Evolutionary conservation across 2,329 filamentous ascomycete genomes (phyloP), one percentile per base, ranked within the genome.

Genomic region (Alternaria ethzedia): DNA sequence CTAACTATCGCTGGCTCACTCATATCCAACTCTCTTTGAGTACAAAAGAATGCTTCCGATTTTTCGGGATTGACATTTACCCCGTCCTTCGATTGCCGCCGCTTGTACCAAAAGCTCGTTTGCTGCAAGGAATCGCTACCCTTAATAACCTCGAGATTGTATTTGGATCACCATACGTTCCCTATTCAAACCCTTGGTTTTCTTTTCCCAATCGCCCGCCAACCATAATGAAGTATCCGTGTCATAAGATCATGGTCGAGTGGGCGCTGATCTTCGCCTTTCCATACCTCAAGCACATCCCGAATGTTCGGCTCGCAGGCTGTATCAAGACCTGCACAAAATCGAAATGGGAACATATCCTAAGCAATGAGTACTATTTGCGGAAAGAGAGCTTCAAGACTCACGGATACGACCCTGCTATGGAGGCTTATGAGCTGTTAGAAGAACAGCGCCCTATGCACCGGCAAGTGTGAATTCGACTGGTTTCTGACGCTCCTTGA

Each of bases 251-350:
- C 13, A n/a, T 47, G 9, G 44, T 61, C 10, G 60, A 66, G 23
- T 64, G 56, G 60, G 52, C 63, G 6, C 15, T 66, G 4, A 61
- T 57, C 5, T 57, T 65, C 21, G 26, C 36, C 3, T 66, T 60
- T 20, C 55, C 58, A 15, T 59, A 41, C 52, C 49, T 66, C 45
- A 63, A 64, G 44, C n/a, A 60, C 15, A 59, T 63, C 2, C 59
- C 60, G 0, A 58, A 60, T 4, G 49, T 70, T 4, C 45, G 23
- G 21, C 56, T 66, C 7, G 11, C 12, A 2, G 60, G 65, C 17
- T 52, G 15, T 30, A 61, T 70, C 47, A 66, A 64, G 51, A 60
- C 54, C 3, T 15, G 21, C 21, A 55, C 23, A 6, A 46, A 55
- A 17, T 7, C 7, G 13, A 55, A 30, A 17, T 46, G 36, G 52